Base-by-base conservation (phyloP, 2,329 filamentous ascomycete genomes). In the Xylaria sp. region DNA sequence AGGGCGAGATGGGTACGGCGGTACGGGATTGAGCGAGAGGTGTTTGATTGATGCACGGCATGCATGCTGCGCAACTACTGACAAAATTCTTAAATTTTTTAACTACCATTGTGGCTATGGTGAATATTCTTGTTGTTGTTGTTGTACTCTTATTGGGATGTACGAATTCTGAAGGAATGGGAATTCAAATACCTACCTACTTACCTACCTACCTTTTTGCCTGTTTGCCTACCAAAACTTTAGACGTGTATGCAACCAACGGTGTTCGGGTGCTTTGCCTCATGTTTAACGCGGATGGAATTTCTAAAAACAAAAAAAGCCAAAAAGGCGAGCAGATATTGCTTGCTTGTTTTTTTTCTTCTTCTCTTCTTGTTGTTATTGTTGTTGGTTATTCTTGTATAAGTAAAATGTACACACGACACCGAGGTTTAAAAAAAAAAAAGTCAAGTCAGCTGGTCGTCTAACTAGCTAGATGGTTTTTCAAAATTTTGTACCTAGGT, bases 1-100 rank as follows among this genome's bases (percentile, higher is more conserved):
- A 73, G 36, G 72, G 73, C 20, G 75, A 74, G 53, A 69, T 72
- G 65, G 71, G 72, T 2, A 67, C 57, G 33, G 48, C 63, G 5
- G 68, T 71, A 51, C 65, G 46, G 42, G 65, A 48, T 13, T 70
- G 26, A 69, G 59, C 33, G 56, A 57, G 17, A 26, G 23, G 23
- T 23, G 28, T 40, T 10, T 17, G 20, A 58, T 46, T 11, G 23
- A 23, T 23, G 28, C 28, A 28, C 28, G 28, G 4, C 11, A 51
- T 11, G 23, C 23, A 17, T 28, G 13, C 26, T 46, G 7, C 26
- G 7, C n/a, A 13, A 49, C 36, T 15, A 17, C 26, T 26, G 23
- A 23, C 23, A 28, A 28, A 28, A 6, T 4, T 28, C 5, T 28
- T 6, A 13, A 33, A n/a, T 6, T 13, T 17, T 15, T 20, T 11